phyloP scores from a whole-genome alignment of 768 basidiomycete species.

The Brasilioporus rufonigricans region DNA sequence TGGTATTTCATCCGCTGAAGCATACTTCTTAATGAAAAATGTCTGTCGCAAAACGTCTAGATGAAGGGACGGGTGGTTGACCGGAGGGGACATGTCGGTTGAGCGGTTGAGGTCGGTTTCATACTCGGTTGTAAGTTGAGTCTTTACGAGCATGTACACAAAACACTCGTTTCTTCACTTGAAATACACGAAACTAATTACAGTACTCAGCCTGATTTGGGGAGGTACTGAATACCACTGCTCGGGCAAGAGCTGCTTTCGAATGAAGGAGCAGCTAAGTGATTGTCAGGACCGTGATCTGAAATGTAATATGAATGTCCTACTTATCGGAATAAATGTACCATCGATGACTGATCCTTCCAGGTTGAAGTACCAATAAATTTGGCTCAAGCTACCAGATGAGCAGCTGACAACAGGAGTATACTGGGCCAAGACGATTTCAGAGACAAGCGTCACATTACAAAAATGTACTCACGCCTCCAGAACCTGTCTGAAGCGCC shows the following conservation, averaged over 20 bases:
- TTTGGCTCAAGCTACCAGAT: conserved; percentile 36
- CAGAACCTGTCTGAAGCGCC: conserved; percentile 55
- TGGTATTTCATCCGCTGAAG: conserved; percentile 35
- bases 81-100: conserved; percentile 43
- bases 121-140: background rate
- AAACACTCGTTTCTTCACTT: background rate
- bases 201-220: conserved; percentile 5
- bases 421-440: conserved; percentile 31
- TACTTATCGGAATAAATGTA: conserved; percentile 56
- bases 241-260: conserved; percentile 48
- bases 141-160: background rate
- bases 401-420: conserved; percentile 50
- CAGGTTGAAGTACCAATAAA: conserved; percentile 65
- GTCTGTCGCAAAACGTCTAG: conserved; percentile 43
- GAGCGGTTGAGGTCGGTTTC: background rate
- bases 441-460: background rate
- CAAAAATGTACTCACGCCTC: conserved; percentile 34
- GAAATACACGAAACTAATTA: background rate
- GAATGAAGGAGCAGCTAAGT: conserved; percentile 46
- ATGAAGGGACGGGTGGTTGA: conserved; percentile 44
- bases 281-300: conserved; percentile 1
- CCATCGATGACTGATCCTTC: conserved; percentile 69
- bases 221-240: conserved; percentile 57
- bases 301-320: conserved; percentile 11
- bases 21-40: conserved; percentile 46